Evolutionary conservation across 306 rosid species (phyloP), one percentile per base, ranked within the genome.

Genomic region (Pueraria montana): DNA sequence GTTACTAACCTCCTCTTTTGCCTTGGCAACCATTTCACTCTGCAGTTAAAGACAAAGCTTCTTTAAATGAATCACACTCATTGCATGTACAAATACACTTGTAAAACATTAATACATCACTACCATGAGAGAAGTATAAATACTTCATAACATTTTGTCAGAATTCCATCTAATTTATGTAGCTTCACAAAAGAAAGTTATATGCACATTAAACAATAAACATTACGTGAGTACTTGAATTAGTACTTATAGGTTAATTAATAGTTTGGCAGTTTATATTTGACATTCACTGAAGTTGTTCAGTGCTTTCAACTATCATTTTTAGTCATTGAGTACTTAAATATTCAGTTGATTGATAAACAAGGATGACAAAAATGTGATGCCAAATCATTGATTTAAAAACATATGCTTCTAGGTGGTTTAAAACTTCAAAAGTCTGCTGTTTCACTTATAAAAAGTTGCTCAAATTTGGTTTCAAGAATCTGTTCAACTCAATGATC

Each of bases 21-120:
- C 94, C 66, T 81, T 88, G 34, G 91, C 88, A 71, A 96, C 91
- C 91, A 82, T 89, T 83, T 94, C 98, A 77, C 69, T 94, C 99
- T 96, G 95, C 85, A 82, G 34, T 66, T 58, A 26, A 76, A 83
- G 40, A 63, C 20, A 76, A 80, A 64, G 45, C 24, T 61, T 46
- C 56, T 21, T 58, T 24, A 86, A 81, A 66, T 70, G 16, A 85
- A 43, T 7, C 10, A 26, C 80, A 52, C 36, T 18, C 83, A n/a
- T 61, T 43, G 52, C n/a, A 61, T 34, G 5, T 52, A 79, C 10
- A 58, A 45, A 53, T 4, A 48, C 82, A 58, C 72, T 38, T 42
- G n/a, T 42, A 63, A 34, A 34, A 21, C 40, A 80, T n/a, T n/a
- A 71, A n/a, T 38, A 27, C 79, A 76, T 27, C 66, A 20, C 62